phyloP scores from a whole-genome alignment of 176 grass and related monocot species.

The Thalia dealbata region DNA sequence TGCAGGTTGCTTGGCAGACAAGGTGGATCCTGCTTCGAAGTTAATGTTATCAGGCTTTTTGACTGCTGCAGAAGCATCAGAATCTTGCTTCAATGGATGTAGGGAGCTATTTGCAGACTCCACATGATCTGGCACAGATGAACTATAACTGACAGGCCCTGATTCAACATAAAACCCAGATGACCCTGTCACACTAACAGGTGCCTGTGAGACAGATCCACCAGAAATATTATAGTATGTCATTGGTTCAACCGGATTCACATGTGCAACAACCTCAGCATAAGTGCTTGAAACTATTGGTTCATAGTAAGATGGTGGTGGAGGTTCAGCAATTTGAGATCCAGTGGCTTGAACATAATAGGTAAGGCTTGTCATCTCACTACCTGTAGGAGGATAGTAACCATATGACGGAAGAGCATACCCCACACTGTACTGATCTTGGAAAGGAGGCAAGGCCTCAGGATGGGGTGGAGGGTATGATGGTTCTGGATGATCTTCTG shows the following conservation, averaged over 20 bases:
- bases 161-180: constrained; percentile 50
- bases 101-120: constrained; percentile 25
- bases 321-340: constrained; percentile 32
- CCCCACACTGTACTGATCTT: constrained; percentile 40
- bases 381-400: constrained; percentile 43
- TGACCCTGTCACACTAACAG: constrained; percentile 27
- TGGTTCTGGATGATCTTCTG: constrained; percentile 26
- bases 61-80: constrained; percentile 4
- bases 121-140: constrained; percentile 22
- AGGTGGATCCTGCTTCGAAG: constrained; percentile 29
- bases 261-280: constrained; percentile 39
- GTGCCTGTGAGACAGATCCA: constrained; percentile 14
- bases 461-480: constrained; percentile 22
- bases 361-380: constrained; percentile 36
- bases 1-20: constrained; percentile 1
- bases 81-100: constrained; percentile 11
- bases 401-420: constrained; percentile 48
- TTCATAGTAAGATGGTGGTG: constrained; percentile 44
- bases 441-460: constrained; percentile 39
- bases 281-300: constrained; percentile 39
- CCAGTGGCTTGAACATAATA: constrained; percentile 55
- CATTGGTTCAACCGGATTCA: constrained; percentile 28
- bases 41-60: constrained; percentile 26
- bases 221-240: constrained; percentile 45
- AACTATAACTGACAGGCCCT: constrained; percentile 27